Conservation (phyloP, 2,329 filamentous ascomycete genomes). For the Onygena corvina region DNA sequence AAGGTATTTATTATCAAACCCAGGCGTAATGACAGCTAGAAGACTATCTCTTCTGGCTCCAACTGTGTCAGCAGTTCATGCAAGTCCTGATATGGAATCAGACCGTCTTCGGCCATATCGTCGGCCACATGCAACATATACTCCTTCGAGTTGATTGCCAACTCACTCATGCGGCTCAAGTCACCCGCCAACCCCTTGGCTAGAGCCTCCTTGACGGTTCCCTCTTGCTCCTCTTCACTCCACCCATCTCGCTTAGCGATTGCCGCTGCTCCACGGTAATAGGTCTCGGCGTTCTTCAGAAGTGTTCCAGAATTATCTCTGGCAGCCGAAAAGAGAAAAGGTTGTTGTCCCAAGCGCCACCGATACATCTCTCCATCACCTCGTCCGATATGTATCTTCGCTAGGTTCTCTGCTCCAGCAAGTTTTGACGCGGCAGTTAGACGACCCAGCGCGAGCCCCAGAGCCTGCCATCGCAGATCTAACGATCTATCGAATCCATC, state of each 20-base stretch:
- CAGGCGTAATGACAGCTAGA: slow-evolving; percentile 8
- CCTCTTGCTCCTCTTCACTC: slow-evolving; percentile 34
- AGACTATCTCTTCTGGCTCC: slow-evolving; percentile 17
- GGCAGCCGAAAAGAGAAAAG: slow-evolving; percentile 33
- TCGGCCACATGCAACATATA: slow-evolving; percentile 35
- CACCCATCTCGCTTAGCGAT: slow-evolving; percentile 32
- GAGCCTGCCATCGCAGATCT: slow-evolving; percentile 40
- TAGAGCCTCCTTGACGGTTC: slow-evolving; percentile 38
- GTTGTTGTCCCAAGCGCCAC: slow-evolving; percentile 39
- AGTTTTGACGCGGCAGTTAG: slow-evolving; percentile 43
- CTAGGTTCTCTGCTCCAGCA: slow-evolving; percentile 38
- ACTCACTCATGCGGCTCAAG: slow-evolving; percentile 29
- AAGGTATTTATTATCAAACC: background rate
- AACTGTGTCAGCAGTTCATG: slow-evolving; percentile 10
- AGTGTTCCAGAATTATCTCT: slow-evolving; percentile 37
- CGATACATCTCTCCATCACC: slow-evolving; percentile 47
- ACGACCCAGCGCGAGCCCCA: slow-evolving; percentile 40
- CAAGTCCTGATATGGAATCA: slow-evolving; percentile 28
- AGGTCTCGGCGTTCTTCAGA: slow-evolving; percentile 46
- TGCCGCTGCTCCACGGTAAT: slow-evolving; percentile 43
- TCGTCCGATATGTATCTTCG: slow-evolving; percentile 43
- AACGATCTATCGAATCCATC: slow-evolving; percentile 24
- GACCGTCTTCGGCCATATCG: slow-evolving; percentile 43
- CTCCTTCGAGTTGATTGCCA: slow-evolving; percentile 26
- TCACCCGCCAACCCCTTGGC: slow-evolving; percentile 36